A percentile compares a stretch with the other conserved stretches of the same genome.
Conservation (phyloP, 2,329 filamentous ascomycete species). For the Colletotrichum orbiculare region DNA sequence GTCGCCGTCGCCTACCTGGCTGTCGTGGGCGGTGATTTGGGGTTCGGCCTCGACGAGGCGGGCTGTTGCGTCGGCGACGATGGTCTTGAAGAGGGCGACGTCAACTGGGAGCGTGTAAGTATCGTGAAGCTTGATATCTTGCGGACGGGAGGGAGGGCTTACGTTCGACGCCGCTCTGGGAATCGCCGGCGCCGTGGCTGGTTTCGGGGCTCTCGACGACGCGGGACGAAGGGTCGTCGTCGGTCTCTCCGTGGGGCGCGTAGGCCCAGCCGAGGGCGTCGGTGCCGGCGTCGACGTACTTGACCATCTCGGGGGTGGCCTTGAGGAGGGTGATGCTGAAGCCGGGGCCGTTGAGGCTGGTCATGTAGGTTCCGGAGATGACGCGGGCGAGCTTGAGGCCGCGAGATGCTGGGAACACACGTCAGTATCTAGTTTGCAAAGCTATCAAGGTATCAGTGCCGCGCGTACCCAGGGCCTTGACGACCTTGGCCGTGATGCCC, state of each 20-base stretch:
- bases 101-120: constrained; percentile 1
- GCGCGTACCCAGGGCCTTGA: constrained; percentile 66
- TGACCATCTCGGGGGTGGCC: constrained; percentile 72
- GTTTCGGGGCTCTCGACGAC: constrained; percentile 70
- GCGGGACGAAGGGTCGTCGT: constrained; percentile 61
- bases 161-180: constrained; percentile 25
- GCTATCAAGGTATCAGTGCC: constrained; percentile 63
- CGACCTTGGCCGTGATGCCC: constrained; percentile 74
- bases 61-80: constrained; percentile 16
- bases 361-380: constrained; percentile 76
- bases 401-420: not conserved
- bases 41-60: constrained; percentile 53
- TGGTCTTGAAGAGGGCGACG: constrained; percentile 19
- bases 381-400: constrained; percentile 46
- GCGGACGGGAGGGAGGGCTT: constrained; percentile 32
- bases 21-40: constrained; percentile 45
- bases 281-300: constrained; percentile 74
- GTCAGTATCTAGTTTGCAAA: constrained; percentile 44
- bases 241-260: constrained; percentile 7
- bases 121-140: no score
- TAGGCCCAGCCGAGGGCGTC: constrained; percentile 74
- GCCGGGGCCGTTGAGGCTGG: constrained; percentile 76
- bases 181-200: constrained; percentile 60
- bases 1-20: constrained; percentile 48
- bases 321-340: constrained; percentile 77